Percentiles rank a stretch among this genome's conserved stretches.
Conservation (phyloP, 495 filamentous ascomycete species). For the Aspergillus incahuasiensis region DNA sequence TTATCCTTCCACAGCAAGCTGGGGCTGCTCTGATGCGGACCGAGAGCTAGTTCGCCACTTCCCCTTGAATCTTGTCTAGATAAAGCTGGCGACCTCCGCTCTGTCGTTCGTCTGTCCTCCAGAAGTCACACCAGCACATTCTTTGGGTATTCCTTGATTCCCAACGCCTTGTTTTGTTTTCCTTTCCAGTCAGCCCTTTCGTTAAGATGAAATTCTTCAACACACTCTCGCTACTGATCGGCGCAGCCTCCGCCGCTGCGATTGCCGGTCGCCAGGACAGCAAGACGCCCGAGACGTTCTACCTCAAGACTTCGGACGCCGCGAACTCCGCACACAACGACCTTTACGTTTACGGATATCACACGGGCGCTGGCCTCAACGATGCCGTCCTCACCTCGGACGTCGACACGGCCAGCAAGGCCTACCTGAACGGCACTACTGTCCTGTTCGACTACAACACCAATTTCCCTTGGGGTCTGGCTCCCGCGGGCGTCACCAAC, state of each 20-base stretch:
- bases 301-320: conserved; percentile 39
- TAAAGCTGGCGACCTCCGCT: conserved; percentile 4
- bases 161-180: conserved; percentile 9
- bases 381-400: conserved; percentile 39
- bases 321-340: conserved; percentile 30
- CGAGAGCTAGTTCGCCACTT: not conserved
- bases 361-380: conserved; percentile 44
- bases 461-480: conserved; percentile 36
- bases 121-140: not conserved
- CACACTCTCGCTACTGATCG: conserved; percentile 25
- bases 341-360: conserved; percentile 45
- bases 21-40: not conserved
- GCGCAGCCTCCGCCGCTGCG: conserved; percentile 23
- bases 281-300: conserved; percentile 29
- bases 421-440: conserved; percentile 42
- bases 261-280: conserved; percentile 11
- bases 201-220: conserved; percentile 33
- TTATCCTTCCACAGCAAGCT: conserved; percentile 4
- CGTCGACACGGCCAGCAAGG: conserved; percentile 20
- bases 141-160: conserved; percentile 5
- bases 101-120: not conserved
- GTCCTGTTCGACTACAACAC: conserved; percentile 33
- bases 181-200: conserved; percentile 2
- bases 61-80: no score
- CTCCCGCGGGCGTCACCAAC: conserved; percentile 22